Conservation (phyloP, 345 rosid genomes). For the Eucalyptus pauciflora region DNA sequence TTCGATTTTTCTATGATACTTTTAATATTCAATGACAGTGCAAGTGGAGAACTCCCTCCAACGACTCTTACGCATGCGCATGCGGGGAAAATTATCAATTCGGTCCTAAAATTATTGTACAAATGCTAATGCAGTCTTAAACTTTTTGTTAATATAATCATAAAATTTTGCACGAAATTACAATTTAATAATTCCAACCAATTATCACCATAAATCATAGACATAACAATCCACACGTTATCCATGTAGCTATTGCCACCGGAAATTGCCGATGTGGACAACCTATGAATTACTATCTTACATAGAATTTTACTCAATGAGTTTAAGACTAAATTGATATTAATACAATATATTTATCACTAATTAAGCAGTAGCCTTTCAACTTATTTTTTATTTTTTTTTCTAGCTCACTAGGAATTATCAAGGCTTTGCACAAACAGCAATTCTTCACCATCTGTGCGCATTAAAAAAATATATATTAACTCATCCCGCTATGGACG, state of each 20-base stretch:
- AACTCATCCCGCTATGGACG: too few relatives aligned
- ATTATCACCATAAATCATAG: not conserved
- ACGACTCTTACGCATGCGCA: not conserved
- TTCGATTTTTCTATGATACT: not conserved
- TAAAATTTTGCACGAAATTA: too few relatives aligned
- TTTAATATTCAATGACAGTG: not conserved
- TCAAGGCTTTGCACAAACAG: not conserved
- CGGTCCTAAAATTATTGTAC: not conserved
- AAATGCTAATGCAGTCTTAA: too few relatives aligned
- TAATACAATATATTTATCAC: too few relatives aligned
- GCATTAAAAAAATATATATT: not conserved
- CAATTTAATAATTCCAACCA: not conserved
- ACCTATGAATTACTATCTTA: too few relatives aligned
- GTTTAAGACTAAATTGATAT: too few relatives aligned
- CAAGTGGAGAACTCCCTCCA: not conserved
- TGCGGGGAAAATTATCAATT: not conserved
- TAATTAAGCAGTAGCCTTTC: not conserved
- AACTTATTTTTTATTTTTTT: not conserved
- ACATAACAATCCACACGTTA: not conserved
- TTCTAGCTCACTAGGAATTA: not conserved
- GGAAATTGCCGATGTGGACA: not conserved
- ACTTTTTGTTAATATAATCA: not conserved
- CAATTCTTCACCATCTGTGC: not conserved
- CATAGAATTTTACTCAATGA: fast-evolving
- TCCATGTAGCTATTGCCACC: too few relatives aligned